Evolutionary conservation across 495 filamentous ascomycete genomes (phyloP).

Genomic region (Aspergillus steynii): DNA sequence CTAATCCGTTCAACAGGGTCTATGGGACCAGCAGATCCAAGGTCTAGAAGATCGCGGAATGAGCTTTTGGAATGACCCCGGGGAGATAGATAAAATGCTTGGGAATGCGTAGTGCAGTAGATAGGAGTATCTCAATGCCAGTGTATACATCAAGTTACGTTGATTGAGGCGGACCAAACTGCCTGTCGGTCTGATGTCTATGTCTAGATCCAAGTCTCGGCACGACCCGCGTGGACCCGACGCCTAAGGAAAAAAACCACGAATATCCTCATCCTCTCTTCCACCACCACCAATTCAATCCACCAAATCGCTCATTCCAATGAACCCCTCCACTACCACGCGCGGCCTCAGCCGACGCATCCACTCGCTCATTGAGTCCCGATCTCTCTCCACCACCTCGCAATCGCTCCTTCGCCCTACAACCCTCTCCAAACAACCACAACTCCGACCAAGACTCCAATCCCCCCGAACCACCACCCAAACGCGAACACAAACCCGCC

Average conservation of each 20-base stretch:
- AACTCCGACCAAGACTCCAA: background rate
- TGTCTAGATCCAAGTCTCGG: background rate
- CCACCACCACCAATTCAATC: background rate
- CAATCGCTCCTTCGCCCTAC: slow-evolving; percentile 6
- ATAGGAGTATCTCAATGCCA: background rate
- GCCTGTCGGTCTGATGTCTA: no score
- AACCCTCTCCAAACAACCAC: background rate
- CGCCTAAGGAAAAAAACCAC: slow-evolving; percentile 1
- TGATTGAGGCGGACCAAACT: background rate
- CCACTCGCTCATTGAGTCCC: background rate
- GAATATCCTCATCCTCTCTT: background rate
- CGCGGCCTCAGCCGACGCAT: slow-evolving; percentile 3
- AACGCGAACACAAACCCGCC: slow-evolving; percentile 21
- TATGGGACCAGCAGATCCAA: slow-evolving; percentile 23
- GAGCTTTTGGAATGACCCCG: background rate
- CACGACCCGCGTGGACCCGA: slow-evolving; percentile 2
- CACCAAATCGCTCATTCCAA: background rate
- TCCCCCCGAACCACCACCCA: slow-evolving; percentile 11
- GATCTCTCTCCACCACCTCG: background rate
- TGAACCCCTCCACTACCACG: slow-evolving; percentile 1
- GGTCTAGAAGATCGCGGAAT: background rate
- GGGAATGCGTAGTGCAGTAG: background rate
- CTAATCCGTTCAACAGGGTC: slow-evolving; percentile 15
- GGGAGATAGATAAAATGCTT: background rate
- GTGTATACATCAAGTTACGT: background rate